Base-by-base conservation (phyloP, 2,329 filamentous ascomycete species). In the Botrytis porri region DNA sequence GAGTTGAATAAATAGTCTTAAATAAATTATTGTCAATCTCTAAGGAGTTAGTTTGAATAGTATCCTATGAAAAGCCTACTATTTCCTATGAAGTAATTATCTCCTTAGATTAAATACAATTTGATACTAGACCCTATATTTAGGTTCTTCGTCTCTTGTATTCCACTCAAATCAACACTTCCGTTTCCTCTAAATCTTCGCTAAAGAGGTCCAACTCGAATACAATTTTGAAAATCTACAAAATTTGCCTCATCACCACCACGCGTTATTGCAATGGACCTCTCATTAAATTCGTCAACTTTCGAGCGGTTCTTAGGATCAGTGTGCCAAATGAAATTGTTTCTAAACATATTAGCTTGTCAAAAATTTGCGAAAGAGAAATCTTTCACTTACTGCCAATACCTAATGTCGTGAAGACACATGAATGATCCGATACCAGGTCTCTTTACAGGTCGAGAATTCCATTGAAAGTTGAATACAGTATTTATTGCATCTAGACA, bases 391-490 rank as follows among this genome's bases (percentile, higher is more conserved):
- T 71, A 71, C 72, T 71, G 51, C 35, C 59, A 66, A 43, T 71
- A 73, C 16, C 67, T 37, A 25, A 71, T 61, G 25, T 71, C 67
- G 32, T 73, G 72, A 29, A 73, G 51, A 37, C 67, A 41, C 43
- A 60, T 71, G 6, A 72, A 64, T 14, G 74, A 73, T 39, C 73
- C 74, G 29, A 66, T 57, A 41, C 43, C 48, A 25, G 51, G 67
- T n/a, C 39, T 62, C 39, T 69, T 66, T 6, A 51, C 29, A 4
- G 41, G 35, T 25, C 62, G 37, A 9, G 74, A 32, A 29, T 73
- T 62, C 74, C 74, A 75, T 43, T 75, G 60, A 32, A 75, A 71
- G n/a, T 69, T 69, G 29, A 71, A 75, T 16, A 51, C 48, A 29
- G 72, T 69, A n/a, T 61, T 64, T 16, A 61, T 69, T 29, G 72